These are phyloP conservation scores for Chalciporus pseudorubinellus DNA, from an alignment of 768 basidiomycete species.

Conservation along the genomic window DNA sequence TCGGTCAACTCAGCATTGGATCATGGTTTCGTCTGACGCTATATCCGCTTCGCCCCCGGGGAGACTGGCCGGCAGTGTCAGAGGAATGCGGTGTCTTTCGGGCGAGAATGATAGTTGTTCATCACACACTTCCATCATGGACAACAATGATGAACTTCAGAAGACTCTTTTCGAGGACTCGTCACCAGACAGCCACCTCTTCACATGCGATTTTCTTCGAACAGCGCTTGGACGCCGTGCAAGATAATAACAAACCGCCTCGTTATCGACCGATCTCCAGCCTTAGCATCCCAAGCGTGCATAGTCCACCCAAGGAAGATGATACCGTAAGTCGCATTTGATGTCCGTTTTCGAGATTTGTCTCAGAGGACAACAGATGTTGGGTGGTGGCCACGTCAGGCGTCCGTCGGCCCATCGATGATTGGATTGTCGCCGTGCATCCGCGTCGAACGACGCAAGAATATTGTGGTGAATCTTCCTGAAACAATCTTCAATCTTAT, in stretches of 20 bases:
- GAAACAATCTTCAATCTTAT: slow-evolving; percentile 36
- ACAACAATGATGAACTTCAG: slow-evolving; percentile 43
- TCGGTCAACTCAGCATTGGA: slow-evolving; percentile 38
- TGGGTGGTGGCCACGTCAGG: slow-evolving; percentile 73
- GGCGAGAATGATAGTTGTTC: slow-evolving; percentile 31
- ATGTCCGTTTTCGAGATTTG: slow-evolving; percentile 47
- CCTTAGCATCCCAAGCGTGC: slow-evolving; percentile 48
- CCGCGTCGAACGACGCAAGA: slow-evolving; percentile 62
- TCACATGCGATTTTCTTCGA: slow-evolving; percentile 61
- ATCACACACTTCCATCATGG: slow-evolving; percentile 68
- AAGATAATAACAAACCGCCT: too few relatives aligned
- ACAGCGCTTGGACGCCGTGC: slow-evolving; percentile 20
- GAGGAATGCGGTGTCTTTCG: slow-evolving; percentile 9
- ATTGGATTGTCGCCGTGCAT: slow-evolving; percentile 74
- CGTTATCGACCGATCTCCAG: slow-evolving; percentile 54
- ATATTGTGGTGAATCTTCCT: slow-evolving; percentile 30
- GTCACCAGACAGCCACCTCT: slow-evolving; percentile 57
- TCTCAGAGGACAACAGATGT: not conserved
- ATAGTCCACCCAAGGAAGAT: slow-evolving; percentile 60
- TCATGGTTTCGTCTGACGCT: slow-evolving; percentile 52
- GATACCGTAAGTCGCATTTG: slow-evolving; percentile 58
- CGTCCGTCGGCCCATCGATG: slow-evolving; percentile 61
- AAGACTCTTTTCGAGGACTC: slow-evolving; percentile 42
- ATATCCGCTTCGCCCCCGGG: slow-evolving; percentile 67
- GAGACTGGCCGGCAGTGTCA: slow-evolving; percentile 29